Evolutionary conservation across 2,329 filamentous ascomycete species (phyloP).

Genomic region (Ceratocystis variospora): DNA sequence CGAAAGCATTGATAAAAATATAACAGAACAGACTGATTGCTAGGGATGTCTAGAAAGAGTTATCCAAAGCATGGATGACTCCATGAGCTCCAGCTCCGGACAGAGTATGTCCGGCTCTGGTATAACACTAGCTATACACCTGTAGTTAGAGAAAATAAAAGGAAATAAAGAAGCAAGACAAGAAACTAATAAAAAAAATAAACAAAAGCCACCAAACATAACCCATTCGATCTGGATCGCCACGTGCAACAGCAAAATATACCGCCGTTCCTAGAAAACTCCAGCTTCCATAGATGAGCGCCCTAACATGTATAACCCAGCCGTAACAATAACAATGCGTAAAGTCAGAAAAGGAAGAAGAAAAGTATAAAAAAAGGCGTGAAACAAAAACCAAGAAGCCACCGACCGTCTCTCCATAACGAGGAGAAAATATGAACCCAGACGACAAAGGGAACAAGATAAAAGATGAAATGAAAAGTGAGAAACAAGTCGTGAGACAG

Average conservation of each 20-base stretch:
- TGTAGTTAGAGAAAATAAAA: background rate
- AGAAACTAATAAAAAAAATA: background rate
- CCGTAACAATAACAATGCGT: background rate
- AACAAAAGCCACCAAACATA: background rate
- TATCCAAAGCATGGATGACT: background rate
- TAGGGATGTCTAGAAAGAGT: background rate
- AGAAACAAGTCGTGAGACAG: slow-evolving; percentile 7
- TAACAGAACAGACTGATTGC: background rate
- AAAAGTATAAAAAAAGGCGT: background rate
- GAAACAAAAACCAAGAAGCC: background rate
- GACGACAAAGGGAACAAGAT: slow-evolving; percentile 4
- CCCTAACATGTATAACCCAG: background rate
- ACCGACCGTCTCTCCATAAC: background rate
- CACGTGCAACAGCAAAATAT: slow-evolving; percentile 3
- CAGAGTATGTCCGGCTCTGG: background rate
- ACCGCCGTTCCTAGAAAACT: slow-evolving; percentile 4
- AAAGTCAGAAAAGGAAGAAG: background rate
- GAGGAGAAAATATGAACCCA: background rate
- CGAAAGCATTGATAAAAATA: background rate
- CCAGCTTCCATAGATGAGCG: slow-evolving; percentile 5
- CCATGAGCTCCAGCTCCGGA: background rate
- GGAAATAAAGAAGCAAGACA: background rate
- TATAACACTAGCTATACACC: background rate
- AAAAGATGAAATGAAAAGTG: slow-evolving; percentile 7
- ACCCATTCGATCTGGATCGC: background rate